Evolutionary conservation across 768 basidiomycete species (phyloP), one percentile per base, ranked within the genome.

Genomic region (Tulasnella calospora): DNA sequence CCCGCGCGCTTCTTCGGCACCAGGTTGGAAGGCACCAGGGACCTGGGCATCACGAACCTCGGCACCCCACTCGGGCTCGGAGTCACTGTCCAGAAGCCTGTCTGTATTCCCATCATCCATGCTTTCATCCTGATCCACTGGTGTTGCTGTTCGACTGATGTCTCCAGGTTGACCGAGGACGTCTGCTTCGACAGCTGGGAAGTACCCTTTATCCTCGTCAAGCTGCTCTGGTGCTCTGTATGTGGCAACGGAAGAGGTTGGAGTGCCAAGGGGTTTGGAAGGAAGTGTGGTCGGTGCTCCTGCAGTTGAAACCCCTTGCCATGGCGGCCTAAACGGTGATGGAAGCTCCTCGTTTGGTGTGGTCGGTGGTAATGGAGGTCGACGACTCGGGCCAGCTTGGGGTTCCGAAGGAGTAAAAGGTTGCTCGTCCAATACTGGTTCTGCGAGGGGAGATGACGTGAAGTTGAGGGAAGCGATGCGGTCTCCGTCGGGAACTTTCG

Each of bases 221-320:
- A 86, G 81, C 67, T 86, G 85, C 78, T 86, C 86, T 0, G 86
- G 86, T 8, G 86, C 84, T 19, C 82, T 82, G 57, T 86, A 86
- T 8, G 84, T 86, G 5, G 85, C 85, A 12, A 85, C 78, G 47
- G 82, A 83, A 13, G 73, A 51, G 19, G 41, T 44, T 9, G 51
- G 44, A 36, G 74, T 57, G 3, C 35, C 74, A 36, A 57, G 61
- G 3, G 61, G 61, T 67, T 67, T 67, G 10, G 33, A 8, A 17
- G 61, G 61, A 17, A 67, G 33, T 33, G 30, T 35, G 9, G 61
- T 33, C 15, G 61, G 35, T 19, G 61, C 4, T 67, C 61, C 30
- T 12, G 30, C 1, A 10, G 61, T 13, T 67, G 30, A 33, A 67
- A 8, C 12, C 17, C 30, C 61, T 35, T 67, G 61, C 61, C 61